Conservation (phyloP, 176 grass and related monocot genomes). For the Elaeis guineensis region DNA sequence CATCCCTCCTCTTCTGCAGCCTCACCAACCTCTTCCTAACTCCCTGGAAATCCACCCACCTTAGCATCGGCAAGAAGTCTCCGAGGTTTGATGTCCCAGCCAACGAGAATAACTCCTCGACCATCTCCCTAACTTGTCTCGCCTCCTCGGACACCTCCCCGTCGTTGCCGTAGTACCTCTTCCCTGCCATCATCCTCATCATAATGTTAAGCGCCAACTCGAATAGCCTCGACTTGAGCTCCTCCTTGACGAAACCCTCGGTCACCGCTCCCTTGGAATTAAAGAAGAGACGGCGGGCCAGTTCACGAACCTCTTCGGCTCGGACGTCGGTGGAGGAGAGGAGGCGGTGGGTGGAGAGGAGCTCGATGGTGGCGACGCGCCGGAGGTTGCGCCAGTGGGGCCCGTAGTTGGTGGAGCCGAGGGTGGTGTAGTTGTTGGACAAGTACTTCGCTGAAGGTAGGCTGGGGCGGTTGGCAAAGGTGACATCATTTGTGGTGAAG, state of each 20-base stretch:
- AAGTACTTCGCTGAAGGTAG: constrained; percentile 18
- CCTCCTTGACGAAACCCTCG: constrained; percentile 15
- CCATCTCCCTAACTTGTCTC: constrained; percentile 30
- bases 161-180: constrained; percentile 34
- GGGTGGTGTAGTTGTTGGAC: constrained; percentile 21
- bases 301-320: constrained; percentile 25
- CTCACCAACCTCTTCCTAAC: constrained; percentile 27
- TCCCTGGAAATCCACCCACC: constrained; percentile 46
- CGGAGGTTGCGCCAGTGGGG: constrained; percentile 42
- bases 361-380: constrained; percentile 38
- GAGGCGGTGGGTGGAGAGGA: constrained; percentile 43
- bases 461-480: constrained; percentile 47
- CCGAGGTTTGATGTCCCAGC: constrained; percentile 32
- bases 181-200: constrained; percentile 44
- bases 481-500: constrained; percentile 48
- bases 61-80: constrained; percentile 62
- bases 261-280: no score
- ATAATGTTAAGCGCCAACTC: constrained; percentile 53
- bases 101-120: constrained; percentile 15
- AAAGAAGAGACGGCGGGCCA: constrained; percentile 27
- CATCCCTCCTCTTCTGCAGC: constrained; percentile 23
- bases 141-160: constrained; percentile 42
- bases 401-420: constrained; percentile 30
- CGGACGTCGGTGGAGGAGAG: constrained; percentile 20
- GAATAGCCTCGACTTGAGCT: constrained; percentile 55